Base-by-base conservation (phyloP, 352 stramenopile species). In the Halophytophthora batemanensis region DNA sequence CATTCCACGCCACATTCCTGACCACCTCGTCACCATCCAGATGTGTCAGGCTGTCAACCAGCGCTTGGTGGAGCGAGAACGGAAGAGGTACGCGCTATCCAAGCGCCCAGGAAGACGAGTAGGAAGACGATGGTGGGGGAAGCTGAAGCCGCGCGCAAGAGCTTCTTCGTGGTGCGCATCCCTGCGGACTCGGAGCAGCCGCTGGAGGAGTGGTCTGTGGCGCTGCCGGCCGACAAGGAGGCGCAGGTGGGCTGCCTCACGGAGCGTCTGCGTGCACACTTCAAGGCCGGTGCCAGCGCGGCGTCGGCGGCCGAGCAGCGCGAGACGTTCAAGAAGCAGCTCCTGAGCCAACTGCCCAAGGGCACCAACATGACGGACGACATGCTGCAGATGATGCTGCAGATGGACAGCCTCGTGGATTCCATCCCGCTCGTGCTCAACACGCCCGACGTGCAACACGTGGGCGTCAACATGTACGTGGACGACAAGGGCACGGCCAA, bases 401-500 rank as follows among this genome's bases (percentile, higher is more conserved):
- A 89, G 66, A 94, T 94, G 83, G 83, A 94, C 53, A 90, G 77
- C 39, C 71, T 94, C 11, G 84, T 95, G 55, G 86, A 96, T 56
- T 91, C 86, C 40, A 75, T 96, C 19, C 81, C 84, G n/a, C 71
- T 96, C 19, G 74, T 93, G 53, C 67, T 90, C 48, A 96, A 96
- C 70, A 83, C 76, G 43, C 65, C 66, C 28, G 78, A 76, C 2
- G 75, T 81, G 25, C 56, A 69, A 39, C 77, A 93, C 61, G 61
- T 96, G 13, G 83, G 82, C 15, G 50, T 96, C 39, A 96, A 94
- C 61, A 85, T 96, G 77, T 96, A 96, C 56, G 86, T 96, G 42
- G 86, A 96, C 57, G 86, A 96, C 64, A 96, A 93, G 56, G 86
- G 86, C 47, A 93, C 84, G 12, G 82, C 86, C 42, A 96, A 96